phyloP scores from a whole-genome alignment of 2,329 filamentous ascomycete genomes.

The Penicillium fuscoglaucum region DNA sequence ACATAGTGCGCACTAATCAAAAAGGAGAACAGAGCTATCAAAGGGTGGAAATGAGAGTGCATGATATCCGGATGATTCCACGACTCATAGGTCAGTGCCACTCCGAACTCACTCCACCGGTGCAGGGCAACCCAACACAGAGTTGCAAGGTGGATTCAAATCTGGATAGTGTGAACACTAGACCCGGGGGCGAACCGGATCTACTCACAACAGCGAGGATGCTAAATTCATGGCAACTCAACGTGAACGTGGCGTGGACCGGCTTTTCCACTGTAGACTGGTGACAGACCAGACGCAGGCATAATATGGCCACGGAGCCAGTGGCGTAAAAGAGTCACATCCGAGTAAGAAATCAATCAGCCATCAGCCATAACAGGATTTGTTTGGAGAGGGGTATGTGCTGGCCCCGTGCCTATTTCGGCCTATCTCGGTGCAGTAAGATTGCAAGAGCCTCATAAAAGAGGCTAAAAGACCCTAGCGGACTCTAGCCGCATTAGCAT shows the following conservation, averaged over 20 bases:
- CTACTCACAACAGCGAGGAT: not conserved
- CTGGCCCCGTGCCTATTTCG: not conserved
- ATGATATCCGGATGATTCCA: conserved; percentile 1
- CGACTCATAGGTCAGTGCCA: not conserved
- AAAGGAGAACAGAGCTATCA: conserved; percentile 5
- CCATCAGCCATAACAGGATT: not conserved
- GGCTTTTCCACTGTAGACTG: not conserved
- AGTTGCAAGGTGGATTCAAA: not conserved
- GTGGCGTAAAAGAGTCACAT: conserved; percentile 5
- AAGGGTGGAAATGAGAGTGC: conserved; percentile 8
- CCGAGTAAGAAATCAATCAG: not conserved
- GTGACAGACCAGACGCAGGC: not conserved
- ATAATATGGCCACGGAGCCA: not conserved
- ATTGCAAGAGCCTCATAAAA: conserved; percentile 24
- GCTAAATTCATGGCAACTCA: not conserved
- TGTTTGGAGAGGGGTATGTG: not conserved
- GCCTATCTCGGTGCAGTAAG: conserved; percentile 3
- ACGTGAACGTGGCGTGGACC: not conserved
- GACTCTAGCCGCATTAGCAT: conserved; percentile 8
- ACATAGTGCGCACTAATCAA: conserved; percentile 6
- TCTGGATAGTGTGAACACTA: not conserved
- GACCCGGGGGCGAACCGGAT: not conserved
- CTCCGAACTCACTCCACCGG: not conserved
- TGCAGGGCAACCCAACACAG: not conserved
- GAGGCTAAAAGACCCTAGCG: conserved; percentile 9